phyloP scores from a whole-genome alignment of 2,329 filamentous ascomycete genomes.

The Fusarium virguliforme region DNA sequence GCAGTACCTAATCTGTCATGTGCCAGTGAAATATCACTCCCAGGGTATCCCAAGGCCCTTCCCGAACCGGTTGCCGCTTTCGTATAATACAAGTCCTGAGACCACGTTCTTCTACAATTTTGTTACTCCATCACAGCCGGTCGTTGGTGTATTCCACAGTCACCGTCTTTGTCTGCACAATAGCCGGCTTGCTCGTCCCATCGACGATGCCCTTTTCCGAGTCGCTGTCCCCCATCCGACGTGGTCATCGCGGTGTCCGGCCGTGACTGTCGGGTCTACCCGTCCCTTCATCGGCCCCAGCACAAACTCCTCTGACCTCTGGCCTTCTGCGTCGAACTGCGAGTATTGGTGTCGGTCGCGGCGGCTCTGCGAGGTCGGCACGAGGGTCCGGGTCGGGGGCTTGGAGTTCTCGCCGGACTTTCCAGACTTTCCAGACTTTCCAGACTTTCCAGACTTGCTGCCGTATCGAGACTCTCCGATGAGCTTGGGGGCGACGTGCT shows the following conservation, averaged over 20 bases:
- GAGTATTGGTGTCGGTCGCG: conserved; percentile 43
- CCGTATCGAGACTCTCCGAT: conserved; percentile 51
- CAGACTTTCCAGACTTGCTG: conserved; percentile 44
- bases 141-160: conserved; percentile 43
- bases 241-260: conserved; percentile 29
- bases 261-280: conserved; percentile 34
- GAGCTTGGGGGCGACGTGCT: conserved; percentile 56
- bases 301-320: conserved; percentile 16
- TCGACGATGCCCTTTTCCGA: conserved; percentile 44
- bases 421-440: conserved; percentile 39
- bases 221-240: conserved; percentile 42
- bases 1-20: neutral
- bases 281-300: conserved; percentile 32
- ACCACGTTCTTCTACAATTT: neutral
- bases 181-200: conserved; percentile 30
- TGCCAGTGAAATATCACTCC: neutral
- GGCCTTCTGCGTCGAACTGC: conserved; percentile 41
- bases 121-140: neutral
- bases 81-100: conserved; percentile 5
- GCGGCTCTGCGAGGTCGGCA: conserved; percentile 32
- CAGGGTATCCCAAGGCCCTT: conserved; percentile 9
- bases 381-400: conserved; percentile 18
- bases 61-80: neutral
- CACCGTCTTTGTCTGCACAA: conserved; percentile 47
- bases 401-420: conserved; percentile 30